Evolutionary conservation across 129 eudicot genomes (phyloP).

Genomic region (Chrysanthemum seticuspe): DNA sequence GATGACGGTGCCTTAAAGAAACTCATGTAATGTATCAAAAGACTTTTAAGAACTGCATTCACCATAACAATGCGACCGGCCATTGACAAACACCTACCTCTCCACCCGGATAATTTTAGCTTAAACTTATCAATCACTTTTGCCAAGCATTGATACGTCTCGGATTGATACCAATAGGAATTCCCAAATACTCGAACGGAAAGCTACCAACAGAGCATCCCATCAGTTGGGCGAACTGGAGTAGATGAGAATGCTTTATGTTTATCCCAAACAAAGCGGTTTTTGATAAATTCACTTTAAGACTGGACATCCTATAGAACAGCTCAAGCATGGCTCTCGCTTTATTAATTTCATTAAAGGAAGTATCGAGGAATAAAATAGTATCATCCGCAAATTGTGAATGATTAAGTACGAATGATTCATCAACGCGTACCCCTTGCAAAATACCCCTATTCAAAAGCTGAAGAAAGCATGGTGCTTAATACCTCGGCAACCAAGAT

Average conservation of each 20-base stretch:
- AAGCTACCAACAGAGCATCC: not conserved
- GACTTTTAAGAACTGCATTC: not conserved
- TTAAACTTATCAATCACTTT: not conserved
- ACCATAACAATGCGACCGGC: not conserved
- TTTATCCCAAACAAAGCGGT: not conserved
- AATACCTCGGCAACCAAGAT: not conserved
- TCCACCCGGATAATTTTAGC: not conserved
- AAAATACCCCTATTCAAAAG: not conserved
- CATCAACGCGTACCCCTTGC: not conserved
- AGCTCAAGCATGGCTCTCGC: not conserved
- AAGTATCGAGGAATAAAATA: not conserved
- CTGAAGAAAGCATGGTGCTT: not conserved
- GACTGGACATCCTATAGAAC: not conserved
- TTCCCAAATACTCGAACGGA: not conserved
- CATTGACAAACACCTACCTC: not conserved
- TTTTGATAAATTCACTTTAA: not conserved
- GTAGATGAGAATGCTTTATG: not conserved
- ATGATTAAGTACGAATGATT: not conserved
- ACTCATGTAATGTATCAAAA: not conserved
- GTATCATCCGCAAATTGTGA: not conserved
- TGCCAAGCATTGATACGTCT: not conserved
- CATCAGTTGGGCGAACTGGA: not conserved
- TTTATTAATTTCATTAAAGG: not conserved
- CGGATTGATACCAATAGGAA: not conserved
- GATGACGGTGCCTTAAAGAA: not conserved